Evolutionary conservation across 768 basidiomycete species (phyloP).

Genomic region (Candolleomyces aberdarensis): DNA sequence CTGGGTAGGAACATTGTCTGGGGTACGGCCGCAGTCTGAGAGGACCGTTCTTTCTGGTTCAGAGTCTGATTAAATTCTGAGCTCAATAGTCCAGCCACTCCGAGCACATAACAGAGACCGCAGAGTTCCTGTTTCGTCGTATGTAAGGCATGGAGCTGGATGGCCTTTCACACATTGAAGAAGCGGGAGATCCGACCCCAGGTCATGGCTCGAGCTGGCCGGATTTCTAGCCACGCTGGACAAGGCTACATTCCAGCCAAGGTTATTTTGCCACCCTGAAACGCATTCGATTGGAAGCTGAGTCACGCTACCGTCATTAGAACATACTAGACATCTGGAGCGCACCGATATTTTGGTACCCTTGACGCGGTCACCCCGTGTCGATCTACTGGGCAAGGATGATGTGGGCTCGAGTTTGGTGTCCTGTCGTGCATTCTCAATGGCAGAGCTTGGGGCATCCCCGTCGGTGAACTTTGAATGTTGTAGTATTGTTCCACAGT

Average conservation of each 20-base stretch:
- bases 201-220: neutral
- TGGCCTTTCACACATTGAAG: slow-evolving; percentile 3
- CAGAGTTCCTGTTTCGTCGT: neutral
- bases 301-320: neutral
- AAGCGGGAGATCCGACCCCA: neutral
- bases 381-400: neutral
- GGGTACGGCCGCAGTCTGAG: slow-evolving; percentile 3
- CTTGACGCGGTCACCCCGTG: neutral
- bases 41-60: neutral
- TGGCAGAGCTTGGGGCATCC: too few relatives aligned
- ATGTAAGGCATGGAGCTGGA: slow-evolving; percentile 3
- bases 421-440: too few relatives aligned
- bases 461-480: too few relatives aligned
- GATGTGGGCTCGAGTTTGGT: too few relatives aligned
- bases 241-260: neutral
- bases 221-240: neutral
- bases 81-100: neutral
- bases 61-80: neutral
- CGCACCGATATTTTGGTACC: neutral
- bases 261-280: neutral
- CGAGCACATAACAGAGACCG: neutral
- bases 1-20: neutral
- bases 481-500: too few relatives aligned
- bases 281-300: neutral
- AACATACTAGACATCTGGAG: too few relatives aligned